A percentile compares a stretch with the other conserved stretches of the same genome.
phyloP scores from a whole-genome alignment of 2,329 filamentous ascomycete species.

The Ophidiomyces ophidiicola region DNA sequence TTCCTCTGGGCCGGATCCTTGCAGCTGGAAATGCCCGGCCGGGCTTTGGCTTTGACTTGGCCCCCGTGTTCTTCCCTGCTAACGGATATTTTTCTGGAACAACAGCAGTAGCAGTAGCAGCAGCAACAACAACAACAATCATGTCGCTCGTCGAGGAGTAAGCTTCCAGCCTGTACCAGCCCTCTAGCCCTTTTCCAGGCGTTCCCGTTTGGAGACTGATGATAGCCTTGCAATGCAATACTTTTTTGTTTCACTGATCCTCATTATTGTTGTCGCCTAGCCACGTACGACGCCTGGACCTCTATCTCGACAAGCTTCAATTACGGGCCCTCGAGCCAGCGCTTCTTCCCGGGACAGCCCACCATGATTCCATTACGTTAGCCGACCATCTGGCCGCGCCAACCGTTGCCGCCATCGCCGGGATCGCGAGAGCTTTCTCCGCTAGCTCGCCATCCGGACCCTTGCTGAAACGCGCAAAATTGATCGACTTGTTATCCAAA shows the following conservation, averaged over 20 bases:
- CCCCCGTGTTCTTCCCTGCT: no score
- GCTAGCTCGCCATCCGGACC: constrained; percentile 53
- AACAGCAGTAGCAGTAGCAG: no score
- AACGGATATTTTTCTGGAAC: no score
- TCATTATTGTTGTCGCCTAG: constrained; percentile 27
- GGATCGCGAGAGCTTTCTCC: constrained; percentile 58
- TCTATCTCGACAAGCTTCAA: constrained; percentile 46
- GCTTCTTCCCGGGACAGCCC: constrained; percentile 20
- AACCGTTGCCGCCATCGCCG: constrained; percentile 41
- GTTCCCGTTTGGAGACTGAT: neutral
- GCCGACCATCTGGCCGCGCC: constrained; percentile 38
- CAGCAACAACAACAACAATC: no score
- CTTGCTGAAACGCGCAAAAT: constrained; percentile 47
- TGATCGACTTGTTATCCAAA: constrained; percentile 51
- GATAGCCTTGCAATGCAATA: no score
- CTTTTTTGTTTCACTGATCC: no score
- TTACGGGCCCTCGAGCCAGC: constrained; percentile 28
- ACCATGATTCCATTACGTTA: constrained; percentile 28
- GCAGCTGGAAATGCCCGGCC: no score
- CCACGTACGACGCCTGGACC: constrained; percentile 46
- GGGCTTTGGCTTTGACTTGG: no score
- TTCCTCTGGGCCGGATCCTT: no score
- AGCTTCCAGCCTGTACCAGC: constrained; percentile 3
- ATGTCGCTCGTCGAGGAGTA: constrained; percentile 14
- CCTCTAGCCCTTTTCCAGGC: neutral